phyloP scores from a whole-genome alignment of 345 rosid species.

The Brassica incana region DNA sequence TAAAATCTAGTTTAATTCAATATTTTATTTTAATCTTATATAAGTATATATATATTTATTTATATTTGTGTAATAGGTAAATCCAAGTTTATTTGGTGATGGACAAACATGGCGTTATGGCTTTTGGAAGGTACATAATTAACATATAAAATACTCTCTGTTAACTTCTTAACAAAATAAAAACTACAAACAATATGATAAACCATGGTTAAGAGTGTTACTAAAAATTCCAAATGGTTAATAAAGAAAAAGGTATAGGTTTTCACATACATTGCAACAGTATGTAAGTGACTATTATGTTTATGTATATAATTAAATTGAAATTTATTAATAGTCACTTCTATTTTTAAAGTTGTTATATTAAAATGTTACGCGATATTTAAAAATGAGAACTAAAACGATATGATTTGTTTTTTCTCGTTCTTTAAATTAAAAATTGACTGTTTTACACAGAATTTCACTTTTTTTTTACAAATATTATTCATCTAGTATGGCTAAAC shows the following conservation, averaged over 20 bases:
- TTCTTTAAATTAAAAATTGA: too few species aligned
- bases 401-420: too few species aligned
- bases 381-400: too few species aligned
- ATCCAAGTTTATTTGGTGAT: constrained; percentile 20
- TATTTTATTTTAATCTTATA: neutral
- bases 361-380: too few species aligned
- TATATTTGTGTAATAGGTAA: neutral
- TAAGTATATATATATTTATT: neutral
- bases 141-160: neutral
- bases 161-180: neutral
- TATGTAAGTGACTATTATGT: neutral
- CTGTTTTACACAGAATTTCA: too few species aligned
- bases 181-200: neutral
- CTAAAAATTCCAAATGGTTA: neutral
- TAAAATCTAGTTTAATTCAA: neutral
- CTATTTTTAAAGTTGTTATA: neutral
- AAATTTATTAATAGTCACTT: neutral
- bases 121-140: constrained; percentile 15
- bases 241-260: neutral
- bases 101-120: constrained; percentile 21
- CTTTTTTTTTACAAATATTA: too few species aligned
- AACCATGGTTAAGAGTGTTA: neutral
- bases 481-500: neutral
- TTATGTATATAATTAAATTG: neutral
- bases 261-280: neutral